Evolutionary conservation across 2,329 filamentous ascomycete genomes (phyloP).

Genomic region (Alternaria sp.): DNA sequence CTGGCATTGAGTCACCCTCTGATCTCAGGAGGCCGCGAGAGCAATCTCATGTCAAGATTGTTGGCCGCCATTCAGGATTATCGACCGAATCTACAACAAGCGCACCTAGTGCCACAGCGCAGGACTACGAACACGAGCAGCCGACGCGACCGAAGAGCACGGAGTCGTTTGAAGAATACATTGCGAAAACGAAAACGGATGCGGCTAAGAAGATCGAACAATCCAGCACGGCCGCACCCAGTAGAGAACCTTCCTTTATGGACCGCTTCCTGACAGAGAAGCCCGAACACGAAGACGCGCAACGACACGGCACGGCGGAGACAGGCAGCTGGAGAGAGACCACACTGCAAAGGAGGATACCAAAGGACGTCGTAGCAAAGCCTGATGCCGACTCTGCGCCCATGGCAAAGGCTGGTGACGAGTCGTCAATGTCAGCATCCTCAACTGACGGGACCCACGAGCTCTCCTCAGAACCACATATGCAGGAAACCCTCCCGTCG

Average conservation of each 20-base stretch:
- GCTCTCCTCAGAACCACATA: neutral
- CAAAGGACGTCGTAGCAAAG: neutral
- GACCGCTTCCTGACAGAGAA: constrained; percentile 29
- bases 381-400: neutral
- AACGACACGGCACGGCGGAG: neutral
- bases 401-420: neutral
- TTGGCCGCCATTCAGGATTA: neutral
- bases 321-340: constrained; percentile 35
- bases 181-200: neutral
- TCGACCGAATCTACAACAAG: neutral
- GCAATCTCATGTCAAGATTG: constrained; percentile 7
- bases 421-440: neutral
- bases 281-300: neutral
- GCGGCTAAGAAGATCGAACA: neutral
- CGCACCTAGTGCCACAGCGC: neutral
- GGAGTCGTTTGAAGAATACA: neutral
- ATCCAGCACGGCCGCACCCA: constrained; percentile 5
- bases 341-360: constrained; percentile 19
- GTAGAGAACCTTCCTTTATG: constrained; percentile 29
- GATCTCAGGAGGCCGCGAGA: constrained; percentile 38
- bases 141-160: constrained; percentile 6
- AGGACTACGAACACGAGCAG: neutral
- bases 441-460: neutral
- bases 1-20: constrained; percentile 39
- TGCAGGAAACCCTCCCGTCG: neutral